Evolutionary conservation across 73 alveolate species (phyloP), one percentile per base, ranked within the genome.

Genomic region (Paramecium biaurelia): DNA sequence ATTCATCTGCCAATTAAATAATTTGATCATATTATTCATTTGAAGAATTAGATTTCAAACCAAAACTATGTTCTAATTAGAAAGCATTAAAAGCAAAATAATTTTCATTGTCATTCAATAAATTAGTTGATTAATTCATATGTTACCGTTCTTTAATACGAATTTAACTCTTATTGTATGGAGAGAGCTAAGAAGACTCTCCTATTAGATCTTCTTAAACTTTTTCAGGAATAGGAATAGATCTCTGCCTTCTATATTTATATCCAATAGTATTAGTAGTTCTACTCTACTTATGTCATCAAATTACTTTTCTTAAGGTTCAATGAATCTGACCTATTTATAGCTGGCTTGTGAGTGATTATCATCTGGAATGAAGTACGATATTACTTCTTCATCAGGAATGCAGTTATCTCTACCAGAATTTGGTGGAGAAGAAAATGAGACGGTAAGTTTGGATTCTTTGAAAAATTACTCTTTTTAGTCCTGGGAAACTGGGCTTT

Each of bases 51-150:
- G 76, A 43, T 79, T 45, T 41, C 18, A 8, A 4, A 1, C 72
- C 35, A 37, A 72, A 72, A 37, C 86, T 72, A 72, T 72, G 34
- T 0, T 79, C 42, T 18, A 79, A 56, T 11, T 24, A 18, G 11
- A 79, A 43, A 11, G 70, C 89, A 76, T 41, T 72, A 14, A 72
- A 2, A 14, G 24, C 38, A 37, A 72, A 72, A 4, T 72, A 23
- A 72, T 37, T 72, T 21, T 72, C 58, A 37, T 72, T 72, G 18
- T 79, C 90, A 79, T 38, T 56, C 15, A 79, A 42, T 79, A 79
- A 45, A 79, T 79, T 79, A n/a, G 90, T 79, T 9, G 90, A 79
- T 79, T 79, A 45, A 42, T 79, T 79, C 90, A 79, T 79, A 23
- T 38, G 28, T 45, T 26, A 23, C 76, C 41, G 14, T 7, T 79